Conservation (phyloP, 768 basidiomycete species). For the Mycena chlorophos region DNA sequence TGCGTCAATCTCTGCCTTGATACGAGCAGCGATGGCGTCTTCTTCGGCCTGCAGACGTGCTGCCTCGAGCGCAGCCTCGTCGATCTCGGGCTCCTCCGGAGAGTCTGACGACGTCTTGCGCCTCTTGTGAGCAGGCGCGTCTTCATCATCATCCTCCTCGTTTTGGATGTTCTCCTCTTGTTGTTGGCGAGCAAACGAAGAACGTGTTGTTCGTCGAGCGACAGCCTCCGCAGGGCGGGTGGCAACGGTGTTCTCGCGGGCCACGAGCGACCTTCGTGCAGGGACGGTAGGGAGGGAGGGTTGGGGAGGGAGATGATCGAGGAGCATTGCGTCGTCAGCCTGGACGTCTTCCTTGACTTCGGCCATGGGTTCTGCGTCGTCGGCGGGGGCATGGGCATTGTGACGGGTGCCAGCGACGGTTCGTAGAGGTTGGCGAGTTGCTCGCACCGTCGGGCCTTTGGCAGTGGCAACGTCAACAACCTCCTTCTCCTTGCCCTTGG, state of each 20-base stretch:
- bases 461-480: too few species aligned
- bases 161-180: constrained; percentile 55
- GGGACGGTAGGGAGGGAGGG: constrained; percentile 41
- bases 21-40: constrained; percentile 42
- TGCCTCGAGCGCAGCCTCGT: constrained; percentile 34
- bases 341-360: constrained; percentile 34
- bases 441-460: constrained; percentile 68
- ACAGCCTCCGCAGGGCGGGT: constrained; percentile 24
- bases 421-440: constrained; percentile 56
- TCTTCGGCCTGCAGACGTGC: constrained; percentile 45
- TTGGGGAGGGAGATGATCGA: constrained; percentile 48
- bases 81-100: constrained; percentile 42
- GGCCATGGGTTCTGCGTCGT: constrained; percentile 23
- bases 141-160: constrained; percentile 57
- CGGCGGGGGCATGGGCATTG: constrained; percentile 26
- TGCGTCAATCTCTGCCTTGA: constrained; percentile 52
- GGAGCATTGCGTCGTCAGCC: constrained; percentile 45
- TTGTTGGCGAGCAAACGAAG: constrained; percentile 22
- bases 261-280: constrained; percentile 39
- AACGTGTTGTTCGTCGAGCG: constrained; percentile 24
- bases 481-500: constrained; percentile 62
- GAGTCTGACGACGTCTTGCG: constrained; percentile 70
- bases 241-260: constrained; percentile 32
- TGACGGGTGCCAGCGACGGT: constrained; percentile 51
- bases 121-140: constrained; percentile 67